Conservation (phyloP, 345 rosid species). For the Raphanus sativus region DNA sequence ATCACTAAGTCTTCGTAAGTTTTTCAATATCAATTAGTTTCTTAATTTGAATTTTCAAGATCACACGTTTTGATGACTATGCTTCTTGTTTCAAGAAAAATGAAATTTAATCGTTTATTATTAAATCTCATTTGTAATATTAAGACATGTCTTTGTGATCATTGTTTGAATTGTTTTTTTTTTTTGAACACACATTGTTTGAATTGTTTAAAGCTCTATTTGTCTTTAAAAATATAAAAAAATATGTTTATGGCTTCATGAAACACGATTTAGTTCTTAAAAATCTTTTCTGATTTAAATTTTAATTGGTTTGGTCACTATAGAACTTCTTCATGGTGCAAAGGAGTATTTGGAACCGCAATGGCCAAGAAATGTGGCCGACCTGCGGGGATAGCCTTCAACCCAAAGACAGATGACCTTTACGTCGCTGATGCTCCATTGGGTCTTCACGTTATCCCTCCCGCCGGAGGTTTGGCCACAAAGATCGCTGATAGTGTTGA, state of each 20-base stretch:
- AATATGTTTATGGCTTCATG: background rate
- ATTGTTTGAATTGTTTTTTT: background rate
- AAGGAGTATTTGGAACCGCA: constrained; percentile 35
- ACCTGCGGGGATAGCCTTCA: constrained; percentile 47
- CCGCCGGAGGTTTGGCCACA: constrained; percentile 47
- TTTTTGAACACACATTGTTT: background rate
- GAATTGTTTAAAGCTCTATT: background rate
- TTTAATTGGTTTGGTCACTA: background rate
- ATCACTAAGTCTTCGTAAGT: constrained; percentile 34
- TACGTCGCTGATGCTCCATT: constrained; percentile 52
- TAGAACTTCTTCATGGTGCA: constrained; percentile 32
- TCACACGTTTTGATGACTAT: background rate
- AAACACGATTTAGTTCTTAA: background rate
- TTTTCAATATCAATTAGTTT: background rate
- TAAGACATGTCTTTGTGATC: background rate
- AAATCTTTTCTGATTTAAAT: background rate
- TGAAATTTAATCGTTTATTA: background rate
- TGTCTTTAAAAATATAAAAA: background rate
- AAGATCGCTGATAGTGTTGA: constrained; percentile 36
- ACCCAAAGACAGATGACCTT: constrained; percentile 37
- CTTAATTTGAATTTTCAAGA: background rate
- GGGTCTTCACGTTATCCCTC: constrained; percentile 44
- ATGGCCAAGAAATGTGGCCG: constrained; percentile 41
- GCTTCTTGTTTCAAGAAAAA: background rate
- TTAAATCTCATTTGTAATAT: background rate